Conservation (phyloP, 192 early-diverging fungal genomes). For the Allomyces macrogynus region DNA sequence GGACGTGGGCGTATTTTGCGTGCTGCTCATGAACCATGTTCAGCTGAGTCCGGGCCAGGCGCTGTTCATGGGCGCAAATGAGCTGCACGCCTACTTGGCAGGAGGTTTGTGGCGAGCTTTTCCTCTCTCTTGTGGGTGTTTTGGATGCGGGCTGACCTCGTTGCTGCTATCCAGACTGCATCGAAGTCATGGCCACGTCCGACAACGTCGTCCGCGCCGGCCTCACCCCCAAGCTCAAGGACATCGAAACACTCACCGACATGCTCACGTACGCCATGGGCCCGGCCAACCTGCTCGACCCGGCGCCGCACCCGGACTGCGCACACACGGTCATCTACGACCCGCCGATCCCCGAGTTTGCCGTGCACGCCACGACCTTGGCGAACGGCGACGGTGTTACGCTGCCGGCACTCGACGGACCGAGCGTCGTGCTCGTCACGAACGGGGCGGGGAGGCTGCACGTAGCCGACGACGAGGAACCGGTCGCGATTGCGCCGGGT, state of each 20-base stretch:
- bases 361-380: conserved; percentile 47
- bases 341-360: conserved; percentile 92
- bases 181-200: conserved; percentile 95
- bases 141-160: too few relatives aligned
- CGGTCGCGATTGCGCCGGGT: conserved; percentile 1
- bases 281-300: conserved; percentile 64
- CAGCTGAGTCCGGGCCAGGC: conserved; percentile 60
- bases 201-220: conserved; percentile 96
- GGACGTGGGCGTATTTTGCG: conserved; percentile 75
- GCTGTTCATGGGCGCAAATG: conserved; percentile 88
- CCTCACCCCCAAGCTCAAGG: conserved; percentile 91
- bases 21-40: conserved; percentile 78
- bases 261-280: conserved; percentile 95
- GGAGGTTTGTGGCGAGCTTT: conserved; percentile 34
- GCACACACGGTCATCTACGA: conserved; percentile 69
- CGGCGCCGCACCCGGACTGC: conserved; percentile 78
- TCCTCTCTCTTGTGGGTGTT: too few relatives aligned
- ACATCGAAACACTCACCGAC: conserved; percentile 66
- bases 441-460: conserved; percentile 21
- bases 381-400: conserved; percentile 21
- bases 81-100: conserved; percentile 88
- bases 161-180: conserved; percentile 41
- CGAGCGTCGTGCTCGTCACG: conserved; percentile 68
- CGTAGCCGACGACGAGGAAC: background rate
- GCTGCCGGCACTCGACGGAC: conserved; percentile 44